A percentile compares a stretch with the other conserved stretches of the same genome.
Conservation (phyloP, 805 yeast species). For the Cyberlindnera subsufficiens region DNA sequence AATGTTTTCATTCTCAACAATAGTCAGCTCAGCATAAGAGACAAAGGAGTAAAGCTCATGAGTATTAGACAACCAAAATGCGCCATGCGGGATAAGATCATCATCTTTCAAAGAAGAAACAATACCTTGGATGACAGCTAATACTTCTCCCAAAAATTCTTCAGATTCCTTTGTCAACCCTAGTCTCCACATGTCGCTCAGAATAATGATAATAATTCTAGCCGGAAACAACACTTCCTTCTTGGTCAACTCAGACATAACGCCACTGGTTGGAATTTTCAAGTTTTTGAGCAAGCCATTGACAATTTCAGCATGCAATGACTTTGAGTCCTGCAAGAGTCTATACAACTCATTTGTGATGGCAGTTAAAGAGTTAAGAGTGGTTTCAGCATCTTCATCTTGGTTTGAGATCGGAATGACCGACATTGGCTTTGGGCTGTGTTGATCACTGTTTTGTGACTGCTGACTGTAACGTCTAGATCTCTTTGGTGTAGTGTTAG, state of each 20-base stretch:
- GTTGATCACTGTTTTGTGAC: slow-evolving; percentile 30
- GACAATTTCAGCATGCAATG: slow-evolving; percentile 75
- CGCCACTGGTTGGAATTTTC: slow-evolving; percentile 80
- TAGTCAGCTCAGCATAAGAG: slow-evolving; percentile 88
- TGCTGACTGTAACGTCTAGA: slow-evolving; percentile 32
- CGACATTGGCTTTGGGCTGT: slow-evolving; percentile 50
- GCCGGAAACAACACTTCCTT: slow-evolving; percentile 96
- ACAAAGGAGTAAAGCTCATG: slow-evolving; percentile 95
- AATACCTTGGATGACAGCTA: slow-evolving; percentile 79
- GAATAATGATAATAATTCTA: slow-evolving; percentile 82
- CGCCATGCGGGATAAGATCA: slow-evolving; percentile 85
- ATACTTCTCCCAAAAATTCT: slow-evolving; percentile 81
- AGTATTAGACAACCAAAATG: slow-evolving; percentile 95
- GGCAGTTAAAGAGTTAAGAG: slow-evolving; percentile 48
- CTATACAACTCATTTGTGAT: slow-evolving; percentile 72
- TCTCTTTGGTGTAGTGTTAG: slow-evolving; percentile 23
- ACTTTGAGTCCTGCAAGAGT: slow-evolving; percentile 62
- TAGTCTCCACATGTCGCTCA: slow-evolving; percentile 97
- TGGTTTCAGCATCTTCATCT: slow-evolving; percentile 41
- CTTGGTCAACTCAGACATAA: slow-evolving; percentile 74
- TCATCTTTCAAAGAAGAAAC: slow-evolving; percentile 79
- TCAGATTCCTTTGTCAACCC: slow-evolving; percentile 92
- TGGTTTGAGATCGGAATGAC: slow-evolving; percentile 50
- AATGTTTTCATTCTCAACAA: slow-evolving; percentile 74
- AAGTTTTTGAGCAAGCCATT: slow-evolving; percentile 81